Evolutionary conservation across 805 yeast species (phyloP).

Genomic region (Blastobotrys parvus): DNA sequence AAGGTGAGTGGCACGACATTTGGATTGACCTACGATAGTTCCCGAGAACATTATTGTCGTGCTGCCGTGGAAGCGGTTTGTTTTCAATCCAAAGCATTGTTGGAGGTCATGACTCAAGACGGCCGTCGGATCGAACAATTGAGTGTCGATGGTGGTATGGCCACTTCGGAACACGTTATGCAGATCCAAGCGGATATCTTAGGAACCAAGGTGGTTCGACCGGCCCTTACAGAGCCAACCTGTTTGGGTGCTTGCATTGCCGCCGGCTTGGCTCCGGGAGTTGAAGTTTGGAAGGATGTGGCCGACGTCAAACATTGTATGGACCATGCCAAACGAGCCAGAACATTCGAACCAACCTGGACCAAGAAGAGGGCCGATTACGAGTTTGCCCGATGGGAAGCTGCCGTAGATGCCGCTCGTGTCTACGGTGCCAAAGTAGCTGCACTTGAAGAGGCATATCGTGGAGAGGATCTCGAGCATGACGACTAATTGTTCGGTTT

Average conservation of each 20-base stretch:
- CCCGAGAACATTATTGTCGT: conserved; percentile 84
- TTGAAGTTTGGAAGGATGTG: conserved; percentile 64
- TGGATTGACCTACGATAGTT: conserved; percentile 88
- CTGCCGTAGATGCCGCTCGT: conserved; percentile 1
- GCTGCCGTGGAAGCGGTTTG: conserved; percentile 96
- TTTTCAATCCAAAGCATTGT: conserved; percentile 84
- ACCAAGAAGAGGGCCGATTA: conserved; percentile 13
- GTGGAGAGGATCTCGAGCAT: not conserved
- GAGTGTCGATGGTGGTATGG: conserved; percentile 91
- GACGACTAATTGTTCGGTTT: too few species aligned
- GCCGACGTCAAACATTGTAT: conserved; percentile 45
- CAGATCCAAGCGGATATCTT: conserved; percentile 89
- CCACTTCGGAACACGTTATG: conserved; percentile 82
- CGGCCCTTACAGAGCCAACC: conserved; percentile 81
- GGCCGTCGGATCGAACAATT: conserved; percentile 45
- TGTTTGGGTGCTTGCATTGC: conserved; percentile 96
- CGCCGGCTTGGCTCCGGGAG: conserved; percentile 76
- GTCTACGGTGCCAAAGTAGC: not conserved
- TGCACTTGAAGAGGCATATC: not conserved
- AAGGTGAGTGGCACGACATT: conserved; percentile 88
- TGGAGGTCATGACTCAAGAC: conserved; percentile 83
- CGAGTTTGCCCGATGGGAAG: conserved; percentile 5
- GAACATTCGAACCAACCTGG: not conserved
- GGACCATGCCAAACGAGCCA: not conserved
- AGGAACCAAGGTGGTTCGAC: conserved; percentile 79